Conservation (phyloP, 2,329 filamentous ascomycete genomes). For the Alternaria tenuissima region DNA sequence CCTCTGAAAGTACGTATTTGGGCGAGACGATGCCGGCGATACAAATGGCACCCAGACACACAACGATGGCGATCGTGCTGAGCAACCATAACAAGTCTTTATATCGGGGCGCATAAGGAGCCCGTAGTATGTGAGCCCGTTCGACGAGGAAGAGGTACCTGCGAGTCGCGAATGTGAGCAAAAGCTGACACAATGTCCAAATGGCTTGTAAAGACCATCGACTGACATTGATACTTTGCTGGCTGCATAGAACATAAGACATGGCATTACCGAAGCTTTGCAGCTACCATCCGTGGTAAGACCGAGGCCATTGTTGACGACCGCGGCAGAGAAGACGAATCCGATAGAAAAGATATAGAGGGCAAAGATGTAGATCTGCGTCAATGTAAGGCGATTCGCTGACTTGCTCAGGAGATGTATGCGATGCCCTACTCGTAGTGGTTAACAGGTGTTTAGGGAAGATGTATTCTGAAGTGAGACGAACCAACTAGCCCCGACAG, state of each 20-base stretch:
- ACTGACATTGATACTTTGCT: constrained; percentile 29
- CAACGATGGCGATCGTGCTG: constrained; percentile 35
- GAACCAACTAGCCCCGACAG: constrained; percentile 9
- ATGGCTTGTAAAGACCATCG: rapidly evolving
- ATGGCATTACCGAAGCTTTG: constrained; percentile 47
- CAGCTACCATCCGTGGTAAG: constrained; percentile 38
- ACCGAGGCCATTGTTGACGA: constrained; percentile 45
- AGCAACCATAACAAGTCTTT: constrained; percentile 49
- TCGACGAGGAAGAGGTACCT: constrained; percentile 56
- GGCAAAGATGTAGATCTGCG: constrained; percentile 43
- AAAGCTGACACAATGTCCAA: rapidly evolving
- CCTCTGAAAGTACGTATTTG: constrained; percentile 37
- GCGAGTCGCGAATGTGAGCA: no score
- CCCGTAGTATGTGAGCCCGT: constrained; percentile 50
- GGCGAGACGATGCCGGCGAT: constrained; percentile 43
- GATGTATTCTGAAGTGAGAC: background rate
- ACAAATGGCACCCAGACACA: constrained; percentile 42
- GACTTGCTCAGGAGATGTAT: constrained; percentile 14
- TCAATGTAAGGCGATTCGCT: constrained; percentile 13
- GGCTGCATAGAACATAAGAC: constrained; percentile 42
- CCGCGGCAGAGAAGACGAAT: constrained; percentile 46
- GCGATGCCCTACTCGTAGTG: constrained; percentile 27
- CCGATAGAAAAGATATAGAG: constrained; percentile 48
- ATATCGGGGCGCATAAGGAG: constrained; percentile 40
- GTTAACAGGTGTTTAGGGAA: background rate